Evolutionary conservation across 139 green algal genomes (phyloP).

Genomic region (Mesotaenium endlicherianum): DNA sequence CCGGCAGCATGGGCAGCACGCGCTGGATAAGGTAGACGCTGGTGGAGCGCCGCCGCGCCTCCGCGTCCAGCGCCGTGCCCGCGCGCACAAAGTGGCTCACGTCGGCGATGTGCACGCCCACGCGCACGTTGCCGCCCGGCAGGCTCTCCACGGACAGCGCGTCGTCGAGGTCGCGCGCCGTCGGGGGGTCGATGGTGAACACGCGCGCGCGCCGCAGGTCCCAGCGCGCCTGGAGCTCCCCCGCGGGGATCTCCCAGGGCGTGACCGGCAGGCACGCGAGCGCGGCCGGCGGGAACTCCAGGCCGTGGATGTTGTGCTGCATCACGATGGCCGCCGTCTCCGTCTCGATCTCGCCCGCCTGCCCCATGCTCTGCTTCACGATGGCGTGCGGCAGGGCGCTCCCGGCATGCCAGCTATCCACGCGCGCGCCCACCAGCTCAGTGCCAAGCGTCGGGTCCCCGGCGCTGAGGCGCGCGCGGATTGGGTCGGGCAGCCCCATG

Average conservation of each 20-base stretch:
- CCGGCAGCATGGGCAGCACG: slow-evolving; percentile 62
- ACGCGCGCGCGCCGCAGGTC: slow-evolving; percentile 71
- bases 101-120: slow-evolving; percentile 65
- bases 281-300: slow-evolving; percentile 59
- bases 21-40: slow-evolving; percentile 57
- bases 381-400: slow-evolving; percentile 32
- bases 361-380: slow-evolving; percentile 60
- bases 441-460: slow-evolving; percentile 22
- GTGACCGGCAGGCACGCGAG: slow-evolving; percentile 78
- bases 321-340: slow-evolving; percentile 64
- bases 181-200: slow-evolving; percentile 60
- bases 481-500: neutral
- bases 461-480: slow-evolving; percentile 38
- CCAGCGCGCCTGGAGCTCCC: slow-evolving; percentile 63
- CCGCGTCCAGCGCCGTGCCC: slow-evolving; percentile 73
- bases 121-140: slow-evolving; percentile 24
- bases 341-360: slow-evolving; percentile 71
- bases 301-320: slow-evolving; percentile 20
- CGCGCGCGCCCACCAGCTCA: neutral
- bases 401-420: slow-evolving; percentile 18
- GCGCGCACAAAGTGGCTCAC: slow-evolving; percentile 61
- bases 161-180: slow-evolving; percentile 62
- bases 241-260: slow-evolving; percentile 69
- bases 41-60: slow-evolving; percentile 47
- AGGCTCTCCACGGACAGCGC: slow-evolving; percentile 49